Evolutionary conservation across 2,329 filamentous ascomycete genomes (phyloP).

Genomic region (Zymoseptoria passerinii): DNA sequence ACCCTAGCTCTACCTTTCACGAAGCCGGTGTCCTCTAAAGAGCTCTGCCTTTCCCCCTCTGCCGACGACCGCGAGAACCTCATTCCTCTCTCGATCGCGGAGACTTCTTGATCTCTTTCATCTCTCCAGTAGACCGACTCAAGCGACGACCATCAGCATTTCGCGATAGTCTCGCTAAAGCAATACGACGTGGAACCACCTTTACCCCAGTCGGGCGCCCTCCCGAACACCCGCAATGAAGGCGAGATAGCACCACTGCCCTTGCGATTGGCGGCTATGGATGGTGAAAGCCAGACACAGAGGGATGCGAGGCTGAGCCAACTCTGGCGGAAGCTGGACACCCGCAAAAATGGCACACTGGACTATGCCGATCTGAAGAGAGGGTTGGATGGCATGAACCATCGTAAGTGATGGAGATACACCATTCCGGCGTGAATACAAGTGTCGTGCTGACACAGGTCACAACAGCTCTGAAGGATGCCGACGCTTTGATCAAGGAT

Average conservation of each 20-base stretch:
- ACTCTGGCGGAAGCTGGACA: conserved; percentile 78
- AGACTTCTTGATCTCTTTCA: not conserved
- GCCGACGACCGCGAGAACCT: not conserved
- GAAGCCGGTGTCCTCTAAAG: not conserved
- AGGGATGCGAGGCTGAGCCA: conserved; percentile 73
- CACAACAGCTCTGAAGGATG: conserved; percentile 70
- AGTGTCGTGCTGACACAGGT: conserved; percentile 3
- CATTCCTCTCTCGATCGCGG: not conserved
- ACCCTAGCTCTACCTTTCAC: not conserved
- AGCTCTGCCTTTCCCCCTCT: not conserved
- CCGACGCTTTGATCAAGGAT: conserved; percentile 71
- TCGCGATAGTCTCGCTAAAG: conserved; percentile 4
- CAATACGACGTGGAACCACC: conserved; percentile 5
- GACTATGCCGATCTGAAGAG: conserved; percentile 77
- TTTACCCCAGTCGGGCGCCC: conserved; percentile 1
- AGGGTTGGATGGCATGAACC: conserved; percentile 80
- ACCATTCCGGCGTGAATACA: not conserved
- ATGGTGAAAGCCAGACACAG: conserved; percentile 68
- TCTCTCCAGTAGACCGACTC: not conserved
- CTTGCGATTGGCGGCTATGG: conserved; percentile 41
- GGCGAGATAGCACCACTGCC: conserved; percentile 13
- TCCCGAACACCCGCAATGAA: conserved; percentile 9
- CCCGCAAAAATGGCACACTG: conserved; percentile 65
- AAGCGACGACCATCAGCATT: not conserved
- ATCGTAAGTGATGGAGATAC: conserved; percentile 54